phyloP scores from a whole-genome alignment of 495 filamentous ascomycete species.

The Podospora anserina region DNA sequence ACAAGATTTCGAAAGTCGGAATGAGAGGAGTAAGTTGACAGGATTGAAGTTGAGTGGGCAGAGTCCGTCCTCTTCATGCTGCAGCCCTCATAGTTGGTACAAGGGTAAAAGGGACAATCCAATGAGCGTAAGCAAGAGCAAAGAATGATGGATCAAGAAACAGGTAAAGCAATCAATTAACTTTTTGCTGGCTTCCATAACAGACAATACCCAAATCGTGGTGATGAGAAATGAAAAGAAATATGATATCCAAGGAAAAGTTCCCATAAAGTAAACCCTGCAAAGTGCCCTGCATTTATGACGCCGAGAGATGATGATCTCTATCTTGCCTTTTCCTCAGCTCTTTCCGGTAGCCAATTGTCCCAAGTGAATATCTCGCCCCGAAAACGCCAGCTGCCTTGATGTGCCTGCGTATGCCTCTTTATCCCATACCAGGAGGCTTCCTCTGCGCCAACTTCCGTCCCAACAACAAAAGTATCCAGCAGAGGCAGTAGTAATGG shows the following conservation, averaged over 20 bases:
- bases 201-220: not conserved
- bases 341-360: not conserved
- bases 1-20: not conserved
- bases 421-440: not conserved
- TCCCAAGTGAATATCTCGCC: not conserved
- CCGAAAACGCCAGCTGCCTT: constrained; percentile 10
- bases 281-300: constrained; percentile 8
- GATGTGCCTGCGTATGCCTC: constrained; percentile 9
- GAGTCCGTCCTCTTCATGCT: not conserved
- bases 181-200: not conserved
- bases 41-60: not conserved
- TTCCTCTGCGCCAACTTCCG: not conserved
- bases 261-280: not conserved
- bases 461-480: not conserved
- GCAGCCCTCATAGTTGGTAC: not conserved
- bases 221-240: not conserved
- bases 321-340: constrained; percentile 12
- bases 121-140: not conserved
- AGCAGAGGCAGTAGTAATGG: not conserved
- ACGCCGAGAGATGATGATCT: constrained; percentile 19
- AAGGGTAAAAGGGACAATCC: not conserved
- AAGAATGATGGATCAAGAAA: not conserved
- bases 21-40: not conserved
- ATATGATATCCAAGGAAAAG: not conserved
- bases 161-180: not conserved